phyloP scores from a whole-genome alignment of 2,329 filamentous ascomycete species.

The Coleophoma cylindrospora region DNA sequence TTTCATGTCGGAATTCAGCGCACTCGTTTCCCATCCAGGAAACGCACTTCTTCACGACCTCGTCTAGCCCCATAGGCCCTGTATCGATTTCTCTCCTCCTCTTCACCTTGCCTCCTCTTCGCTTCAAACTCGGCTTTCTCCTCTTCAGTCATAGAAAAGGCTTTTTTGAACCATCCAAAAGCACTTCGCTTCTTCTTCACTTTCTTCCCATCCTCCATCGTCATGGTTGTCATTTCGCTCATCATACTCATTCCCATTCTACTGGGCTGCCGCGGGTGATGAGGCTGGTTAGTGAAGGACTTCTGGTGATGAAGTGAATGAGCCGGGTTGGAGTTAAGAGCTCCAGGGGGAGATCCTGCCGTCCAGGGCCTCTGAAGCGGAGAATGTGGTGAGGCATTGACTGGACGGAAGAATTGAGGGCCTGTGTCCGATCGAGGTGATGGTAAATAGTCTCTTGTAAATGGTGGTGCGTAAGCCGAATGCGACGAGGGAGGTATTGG shows the following conservation, averaged over 20 bases:
- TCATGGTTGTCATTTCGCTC: constrained; percentile 43
- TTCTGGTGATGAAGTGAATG: background rate
- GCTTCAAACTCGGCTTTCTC: constrained; percentile 56
- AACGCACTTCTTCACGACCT: background rate
- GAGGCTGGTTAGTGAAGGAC: background rate
- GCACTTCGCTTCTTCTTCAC: constrained; percentile 64
- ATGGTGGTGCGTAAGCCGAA: background rate
- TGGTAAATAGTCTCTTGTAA: constrained; percentile 6
- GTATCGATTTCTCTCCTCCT: constrained; percentile 5
- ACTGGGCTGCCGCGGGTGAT: constrained; percentile 9
- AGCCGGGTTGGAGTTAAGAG: background rate
- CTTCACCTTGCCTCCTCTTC: constrained; percentile 30
- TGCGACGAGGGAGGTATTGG: constrained; percentile 1
- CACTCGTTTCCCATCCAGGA: background rate
- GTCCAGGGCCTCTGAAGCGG: constrained; percentile 45
- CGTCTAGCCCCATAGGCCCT: background rate
- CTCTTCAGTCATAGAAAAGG: constrained; percentile 60
- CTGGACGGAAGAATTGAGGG: constrained; percentile 53
- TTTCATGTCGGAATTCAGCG: background rate
- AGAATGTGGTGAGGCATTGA: constrained; percentile 58
- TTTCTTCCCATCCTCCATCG: constrained; percentile 24
- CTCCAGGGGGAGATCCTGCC: constrained; percentile 8
- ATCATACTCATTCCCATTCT: constrained; percentile 42
- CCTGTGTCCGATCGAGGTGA: constrained; percentile 41
- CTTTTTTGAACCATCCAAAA: constrained; percentile 65